Percentiles rank a stretch among this genome's conserved stretches.
These are phyloP conservation scores for Suillus bovinus DNA, from an alignment of 768 basidiomycete species.

Conservation along the genomic window DNA sequence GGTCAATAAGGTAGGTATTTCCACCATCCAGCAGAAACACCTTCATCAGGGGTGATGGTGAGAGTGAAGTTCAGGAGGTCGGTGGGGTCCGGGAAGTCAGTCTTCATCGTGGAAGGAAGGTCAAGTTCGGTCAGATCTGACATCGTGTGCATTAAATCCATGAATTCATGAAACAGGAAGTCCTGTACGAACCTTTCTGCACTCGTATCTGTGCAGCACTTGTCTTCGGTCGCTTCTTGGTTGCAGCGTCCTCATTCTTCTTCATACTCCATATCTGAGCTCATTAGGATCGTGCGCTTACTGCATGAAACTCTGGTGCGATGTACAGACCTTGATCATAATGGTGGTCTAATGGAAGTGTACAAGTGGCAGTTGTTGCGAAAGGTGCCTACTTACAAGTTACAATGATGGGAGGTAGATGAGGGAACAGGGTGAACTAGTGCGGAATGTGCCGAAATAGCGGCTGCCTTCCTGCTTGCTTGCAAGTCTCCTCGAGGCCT, in stretches of 20 bases:
- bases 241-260: constrained; percentile 97
- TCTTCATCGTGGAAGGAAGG: constrained; percentile 94
- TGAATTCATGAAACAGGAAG: background rate
- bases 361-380: constrained; percentile 13
- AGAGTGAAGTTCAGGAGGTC: constrained; percentile 97
- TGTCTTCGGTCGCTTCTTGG: constrained; percentile 98
- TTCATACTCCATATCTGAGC: constrained; percentile 98
- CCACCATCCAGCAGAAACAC: constrained; percentile 40
- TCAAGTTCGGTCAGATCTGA: constrained; percentile 96
- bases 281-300: constrained; percentile 8
- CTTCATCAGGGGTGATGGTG: constrained; percentile 96
- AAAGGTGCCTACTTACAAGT: constrained; percentile 14
- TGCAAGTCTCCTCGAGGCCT: background rate
- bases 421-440: constrained; percentile 18
- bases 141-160: constrained; percentile 7
- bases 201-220: constrained; percentile 98
- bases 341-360: constrained; percentile 14
- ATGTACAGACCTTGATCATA: constrained; percentile 46
- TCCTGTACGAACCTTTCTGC: constrained; percentile 79
- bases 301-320: constrained; percentile 3
- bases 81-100: constrained; percentile 85
- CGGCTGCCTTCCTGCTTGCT: background rate
- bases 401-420: constrained; percentile 10
- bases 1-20: background rate
- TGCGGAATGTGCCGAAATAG: constrained; percentile 32